Evolutionary conservation across 768 basidiomycete species (phyloP).

Genomic region (Leccinum rimulosum): DNA sequence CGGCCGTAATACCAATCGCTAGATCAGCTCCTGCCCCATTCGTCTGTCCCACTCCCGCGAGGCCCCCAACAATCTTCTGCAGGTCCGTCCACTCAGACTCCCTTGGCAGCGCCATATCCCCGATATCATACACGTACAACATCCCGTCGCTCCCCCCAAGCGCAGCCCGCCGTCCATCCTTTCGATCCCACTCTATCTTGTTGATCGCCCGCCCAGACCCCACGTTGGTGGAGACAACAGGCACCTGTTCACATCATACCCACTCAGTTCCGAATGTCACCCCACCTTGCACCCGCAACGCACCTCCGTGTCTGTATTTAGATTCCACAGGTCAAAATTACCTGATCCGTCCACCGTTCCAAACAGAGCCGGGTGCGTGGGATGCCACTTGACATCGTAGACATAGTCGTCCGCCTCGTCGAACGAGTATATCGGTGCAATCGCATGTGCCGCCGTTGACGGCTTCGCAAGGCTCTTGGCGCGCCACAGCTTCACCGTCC

Average conservation of each 20-base stretch:
- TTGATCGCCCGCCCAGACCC: constrained; percentile 85
- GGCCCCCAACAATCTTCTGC: constrained; percentile 79
- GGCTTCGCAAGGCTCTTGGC: constrained; percentile 76
- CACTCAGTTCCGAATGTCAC: constrained; percentile 3
- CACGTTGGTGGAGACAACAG: constrained; percentile 82
- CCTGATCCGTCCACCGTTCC: constrained; percentile 93
- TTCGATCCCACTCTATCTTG: constrained; percentile 92
- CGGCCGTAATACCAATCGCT: constrained; percentile 32
- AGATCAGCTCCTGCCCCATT: constrained; percentile 36
- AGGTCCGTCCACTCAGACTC: constrained; percentile 94
- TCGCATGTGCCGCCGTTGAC: constrained; percentile 48
- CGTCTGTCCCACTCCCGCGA: constrained; percentile 49
- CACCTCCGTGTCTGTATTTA: constrained; percentile 96
- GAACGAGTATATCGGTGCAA: constrained; percentile 87
- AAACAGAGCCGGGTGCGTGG: constrained; percentile 90
- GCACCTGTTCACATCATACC: constrained; percentile 56
- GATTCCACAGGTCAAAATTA: constrained; percentile 95
- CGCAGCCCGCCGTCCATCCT: constrained; percentile 87
- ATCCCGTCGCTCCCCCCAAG: constrained; percentile 91
- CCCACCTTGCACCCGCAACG: constrained; percentile 25
- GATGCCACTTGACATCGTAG: constrained; percentile 98
- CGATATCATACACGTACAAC: constrained; percentile 92
- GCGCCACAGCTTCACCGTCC: constrained; percentile 98
- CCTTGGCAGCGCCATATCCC: constrained; percentile 82
- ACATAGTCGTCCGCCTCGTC: constrained; percentile 99